Evolutionary conservation across 2,329 filamentous ascomycete species (phyloP).

Genomic region (Trichophyton equinum): DNA sequence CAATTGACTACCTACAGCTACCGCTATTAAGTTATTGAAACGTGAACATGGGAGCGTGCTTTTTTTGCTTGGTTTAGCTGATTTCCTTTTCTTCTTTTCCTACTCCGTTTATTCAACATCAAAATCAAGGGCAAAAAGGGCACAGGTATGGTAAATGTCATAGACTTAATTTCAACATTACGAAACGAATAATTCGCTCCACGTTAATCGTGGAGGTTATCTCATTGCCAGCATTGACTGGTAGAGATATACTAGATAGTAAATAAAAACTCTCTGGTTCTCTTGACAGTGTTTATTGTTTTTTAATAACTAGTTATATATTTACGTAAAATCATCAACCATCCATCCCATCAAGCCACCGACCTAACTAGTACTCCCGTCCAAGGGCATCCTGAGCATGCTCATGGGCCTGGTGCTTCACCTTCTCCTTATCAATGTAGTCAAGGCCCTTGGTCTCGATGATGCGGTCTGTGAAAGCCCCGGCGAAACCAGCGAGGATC

Average conservation of each 20-base stretch:
- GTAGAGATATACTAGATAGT: no score
- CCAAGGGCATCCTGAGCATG: neutral
- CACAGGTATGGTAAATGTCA: constrained; percentile 7
- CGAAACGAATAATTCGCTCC: neutral
- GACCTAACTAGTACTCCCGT: neutral
- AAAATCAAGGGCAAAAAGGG: constrained; percentile 15
- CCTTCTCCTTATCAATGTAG: neutral
- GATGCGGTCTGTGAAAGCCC: constrained; percentile 64
- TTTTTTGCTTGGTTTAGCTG: neutral
- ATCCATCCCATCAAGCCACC: no score
- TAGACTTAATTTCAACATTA: constrained; percentile 2
- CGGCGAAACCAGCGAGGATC: constrained; percentile 60
- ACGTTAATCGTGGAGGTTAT: neutral
- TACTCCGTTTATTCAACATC: constrained; percentile 13
- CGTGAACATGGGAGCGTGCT: constrained; percentile 2
- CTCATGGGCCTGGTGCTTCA: neutral
- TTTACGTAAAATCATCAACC: no score
- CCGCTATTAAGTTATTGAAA: constrained; percentile 48
- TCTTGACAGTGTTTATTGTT: no score
- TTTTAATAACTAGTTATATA: no score
- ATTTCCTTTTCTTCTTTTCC: constrained; percentile 11
- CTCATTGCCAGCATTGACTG: neutral
- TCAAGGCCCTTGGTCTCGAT: constrained; percentile 55
- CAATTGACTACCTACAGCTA: constrained; percentile 33
- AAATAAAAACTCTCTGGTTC: no score